Conservation (phyloP, 2,329 filamentous ascomycete genomes). For the Pseudocercospora cruenta region DNA sequence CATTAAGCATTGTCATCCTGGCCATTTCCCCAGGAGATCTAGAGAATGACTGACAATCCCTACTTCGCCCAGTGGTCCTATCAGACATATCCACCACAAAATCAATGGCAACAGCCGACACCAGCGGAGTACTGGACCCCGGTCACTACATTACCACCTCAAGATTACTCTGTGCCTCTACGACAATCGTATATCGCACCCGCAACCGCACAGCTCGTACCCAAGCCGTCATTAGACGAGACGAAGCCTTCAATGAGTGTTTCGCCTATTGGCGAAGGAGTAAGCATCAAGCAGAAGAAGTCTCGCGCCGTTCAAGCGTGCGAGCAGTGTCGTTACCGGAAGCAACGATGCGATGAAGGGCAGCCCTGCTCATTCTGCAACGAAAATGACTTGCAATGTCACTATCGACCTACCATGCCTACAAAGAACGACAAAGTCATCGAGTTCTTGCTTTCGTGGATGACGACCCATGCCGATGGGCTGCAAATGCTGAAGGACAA, state of each 20-base stretch:
- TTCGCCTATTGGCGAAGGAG: background rate
- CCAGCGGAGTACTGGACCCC: background rate
- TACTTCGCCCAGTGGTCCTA: background rate
- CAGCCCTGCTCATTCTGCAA: conserved; percentile 79
- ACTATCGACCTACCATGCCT: conserved; percentile 86
- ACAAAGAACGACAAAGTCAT: conserved; percentile 64
- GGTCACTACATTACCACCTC: background rate
- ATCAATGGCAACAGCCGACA: conserved; percentile 1
- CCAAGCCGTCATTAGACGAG: background rate
- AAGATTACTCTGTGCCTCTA: background rate
- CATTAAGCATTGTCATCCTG: background rate
- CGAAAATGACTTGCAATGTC: conserved; percentile 78
- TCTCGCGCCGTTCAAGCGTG: conserved; percentile 65
- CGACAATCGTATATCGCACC: background rate
- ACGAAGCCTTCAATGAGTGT: background rate
- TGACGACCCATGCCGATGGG: conserved; percentile 40
- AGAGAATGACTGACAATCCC: background rate
- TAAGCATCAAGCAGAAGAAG: conserved; percentile 13
- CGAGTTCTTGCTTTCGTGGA: conserved; percentile 48
- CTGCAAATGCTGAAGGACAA: conserved; percentile 21
- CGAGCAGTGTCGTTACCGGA: conserved; percentile 79
- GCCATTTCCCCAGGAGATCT: background rate
- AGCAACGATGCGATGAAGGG: conserved; percentile 85
- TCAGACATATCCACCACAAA: background rate
- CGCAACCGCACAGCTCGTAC: background rate